Evolutionary conservation across 306 rosid species (phyloP).

Genomic region (Glycine soja): DNA sequence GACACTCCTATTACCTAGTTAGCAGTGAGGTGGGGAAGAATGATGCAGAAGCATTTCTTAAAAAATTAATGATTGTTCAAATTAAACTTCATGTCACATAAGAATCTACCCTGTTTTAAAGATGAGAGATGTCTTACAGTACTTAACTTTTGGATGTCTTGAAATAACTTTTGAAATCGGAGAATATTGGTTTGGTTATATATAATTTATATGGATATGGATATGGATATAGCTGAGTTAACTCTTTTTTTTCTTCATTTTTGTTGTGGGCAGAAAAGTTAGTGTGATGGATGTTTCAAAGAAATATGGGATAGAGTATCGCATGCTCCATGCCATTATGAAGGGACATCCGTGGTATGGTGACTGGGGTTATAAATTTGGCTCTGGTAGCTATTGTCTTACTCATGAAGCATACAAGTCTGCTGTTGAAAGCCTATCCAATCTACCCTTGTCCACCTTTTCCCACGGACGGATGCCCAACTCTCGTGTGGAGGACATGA

Average conservation of each 20-base stretch:
- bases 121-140: not conserved
- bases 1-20: not conserved
- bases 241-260: constrained; percentile 36
- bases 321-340: constrained; percentile 82
- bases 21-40: constrained; percentile 17
- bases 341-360: constrained; percentile 94
- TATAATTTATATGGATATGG: constrained; percentile 3
- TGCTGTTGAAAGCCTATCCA: constrained; percentile 76
- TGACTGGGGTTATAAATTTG: constrained; percentile 93
- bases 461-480: constrained; percentile 57
- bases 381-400: constrained; percentile 94
- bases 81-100: constrained; percentile 6
- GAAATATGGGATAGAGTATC: constrained; percentile 90
- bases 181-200: constrained; percentile 27
- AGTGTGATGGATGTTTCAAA: constrained; percentile 98
- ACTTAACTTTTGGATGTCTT: not conserved
- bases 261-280: constrained; percentile 66
- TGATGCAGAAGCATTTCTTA: constrained; percentile 1
- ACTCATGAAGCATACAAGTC: constrained; percentile 72
- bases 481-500: constrained; percentile 63
- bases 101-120: constrained; percentile 31
- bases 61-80: constrained; percentile 12
- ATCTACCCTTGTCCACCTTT: constrained; percentile 68
- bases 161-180: constrained; percentile 30
- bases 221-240: constrained; percentile 31